Evolutionary conservation across 2,329 filamentous ascomycete genomes (phyloP).

Genomic region (Eutypella sp.): DNA sequence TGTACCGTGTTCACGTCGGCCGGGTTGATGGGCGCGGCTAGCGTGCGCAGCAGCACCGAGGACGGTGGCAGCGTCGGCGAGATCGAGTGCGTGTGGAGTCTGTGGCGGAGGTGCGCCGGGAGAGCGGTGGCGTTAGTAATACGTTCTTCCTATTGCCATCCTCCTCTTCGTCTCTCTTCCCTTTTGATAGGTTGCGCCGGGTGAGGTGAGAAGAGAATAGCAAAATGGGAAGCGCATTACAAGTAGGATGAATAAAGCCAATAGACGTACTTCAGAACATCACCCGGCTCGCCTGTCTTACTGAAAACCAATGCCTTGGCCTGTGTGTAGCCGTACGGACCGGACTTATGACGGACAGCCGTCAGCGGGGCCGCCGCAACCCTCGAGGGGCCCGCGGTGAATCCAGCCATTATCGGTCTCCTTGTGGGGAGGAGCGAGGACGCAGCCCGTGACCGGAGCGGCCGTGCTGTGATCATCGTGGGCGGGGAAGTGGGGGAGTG

Average conservation of each 20-base stretch:
- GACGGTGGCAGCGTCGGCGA: slow-evolving; percentile 63
- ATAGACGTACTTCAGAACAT: slow-evolving; percentile 55
- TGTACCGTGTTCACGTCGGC: slow-evolving; percentile 98
- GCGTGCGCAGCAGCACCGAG: slow-evolving; percentile 73
- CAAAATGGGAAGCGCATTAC: no score
- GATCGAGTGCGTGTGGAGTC: slow-evolving; percentile 71
- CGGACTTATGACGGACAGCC: slow-evolving; percentile 46
- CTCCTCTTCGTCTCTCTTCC: no score
- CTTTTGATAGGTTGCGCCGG: no score
- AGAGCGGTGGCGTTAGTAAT: slow-evolving; percentile 2
- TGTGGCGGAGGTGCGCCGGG: no score
- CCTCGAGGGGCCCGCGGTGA: not conserved
- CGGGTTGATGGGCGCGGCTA: slow-evolving; percentile 90
- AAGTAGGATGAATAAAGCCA: not conserved
- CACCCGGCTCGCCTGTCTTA: slow-evolving; percentile 67
- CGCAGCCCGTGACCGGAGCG: not conserved
- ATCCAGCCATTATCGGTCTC: not conserved
- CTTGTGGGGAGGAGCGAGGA: not conserved
- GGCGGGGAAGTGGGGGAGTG: not conserved
- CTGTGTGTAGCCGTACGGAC: slow-evolving; percentile 76
- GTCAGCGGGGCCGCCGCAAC: slow-evolving; percentile 12
- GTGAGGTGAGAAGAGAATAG: no score
- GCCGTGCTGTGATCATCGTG: not conserved
- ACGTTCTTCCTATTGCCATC: slow-evolving; percentile 1
- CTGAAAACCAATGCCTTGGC: slow-evolving; percentile 76